Conservation (phyloP, 2,329 filamentous ascomycete species). For the Colletotrichum limetticola region DNA sequence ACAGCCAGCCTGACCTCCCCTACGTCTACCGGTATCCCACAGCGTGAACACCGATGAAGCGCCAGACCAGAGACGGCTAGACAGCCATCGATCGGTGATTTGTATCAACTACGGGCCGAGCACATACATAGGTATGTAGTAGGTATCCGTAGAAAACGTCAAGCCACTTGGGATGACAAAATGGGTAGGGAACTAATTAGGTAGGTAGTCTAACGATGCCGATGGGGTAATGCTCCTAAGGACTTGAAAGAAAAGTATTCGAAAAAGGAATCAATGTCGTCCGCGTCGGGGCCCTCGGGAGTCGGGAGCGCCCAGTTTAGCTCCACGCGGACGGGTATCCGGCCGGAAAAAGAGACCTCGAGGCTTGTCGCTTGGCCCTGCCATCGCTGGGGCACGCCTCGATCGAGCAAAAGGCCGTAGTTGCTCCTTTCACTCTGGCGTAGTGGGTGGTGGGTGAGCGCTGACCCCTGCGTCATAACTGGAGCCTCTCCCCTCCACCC, state of each 20-base stretch:
- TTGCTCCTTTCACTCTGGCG: background rate
- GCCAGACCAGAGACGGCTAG: background rate
- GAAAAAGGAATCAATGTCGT: background rate
- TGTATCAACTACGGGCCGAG: background rate
- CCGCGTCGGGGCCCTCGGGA: slow-evolving; percentile 24
- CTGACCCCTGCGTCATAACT: slow-evolving; percentile 16
- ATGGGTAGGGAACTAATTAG: background rate
- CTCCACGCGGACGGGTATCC: slow-evolving; percentile 21
- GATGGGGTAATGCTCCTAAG: too few relatives aligned
- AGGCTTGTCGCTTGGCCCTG: slow-evolving; percentile 22
- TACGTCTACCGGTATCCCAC: background rate
- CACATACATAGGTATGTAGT: background rate
- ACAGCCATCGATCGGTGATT: background rate
- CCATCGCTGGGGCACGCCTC: background rate
- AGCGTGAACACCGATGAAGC: background rate
- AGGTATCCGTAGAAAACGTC: background rate
- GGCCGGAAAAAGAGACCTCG: slow-evolving; percentile 11
- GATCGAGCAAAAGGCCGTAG: background rate
- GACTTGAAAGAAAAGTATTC: background rate
- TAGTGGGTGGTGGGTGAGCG: slow-evolving; percentile 13
- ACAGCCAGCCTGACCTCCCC: background rate
- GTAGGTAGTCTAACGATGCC: background rate
- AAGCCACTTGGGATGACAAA: background rate
- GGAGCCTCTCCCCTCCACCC: background rate
- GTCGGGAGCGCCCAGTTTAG: slow-evolving; percentile 16